These are phyloP conservation scores for Camellia lanceoleosa DNA, from an alignment of 148 eudicot species.

Conservation along the genomic window DNA sequence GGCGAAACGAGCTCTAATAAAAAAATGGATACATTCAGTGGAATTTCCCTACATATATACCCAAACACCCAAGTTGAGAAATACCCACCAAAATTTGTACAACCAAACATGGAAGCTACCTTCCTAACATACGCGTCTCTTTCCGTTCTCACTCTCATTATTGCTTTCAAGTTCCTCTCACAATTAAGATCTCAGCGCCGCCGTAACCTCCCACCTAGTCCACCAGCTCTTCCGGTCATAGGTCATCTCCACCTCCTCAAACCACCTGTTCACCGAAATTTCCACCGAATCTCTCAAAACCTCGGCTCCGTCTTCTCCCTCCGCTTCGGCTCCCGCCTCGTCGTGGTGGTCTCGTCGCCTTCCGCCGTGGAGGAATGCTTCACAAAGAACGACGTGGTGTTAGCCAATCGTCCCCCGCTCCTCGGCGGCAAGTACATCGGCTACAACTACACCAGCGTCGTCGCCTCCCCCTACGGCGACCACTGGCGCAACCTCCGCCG, in stretches of 20 bases:
- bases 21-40: no score
- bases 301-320: conserved; percentile 19
- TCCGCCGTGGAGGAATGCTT: conserved; percentile 4
- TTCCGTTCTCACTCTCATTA: background rate
- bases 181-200: background rate
- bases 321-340: background rate
- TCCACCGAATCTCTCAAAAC: background rate
- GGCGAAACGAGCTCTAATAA: no score
- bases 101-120: background rate
- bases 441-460: background rate
- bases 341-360: conserved; percentile 23
- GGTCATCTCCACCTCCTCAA: background rate
- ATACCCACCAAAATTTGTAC: background rate
- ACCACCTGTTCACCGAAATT: background rate
- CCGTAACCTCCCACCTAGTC: background rate
- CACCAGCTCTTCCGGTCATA: background rate
- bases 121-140: background rate
- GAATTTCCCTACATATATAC: no score
- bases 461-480: conserved; percentile 16
- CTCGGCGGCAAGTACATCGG: background rate
- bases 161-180: background rate
- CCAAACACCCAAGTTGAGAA: no score
- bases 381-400: background rate
- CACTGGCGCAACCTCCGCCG: no score
- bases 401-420: background rate